A percentile compares a stretch with the other conserved stretches of the same genome.
phyloP scores from a whole-genome alignment of 2,329 filamentous ascomycete species.

The Colletotrichum paranaense region DNA sequence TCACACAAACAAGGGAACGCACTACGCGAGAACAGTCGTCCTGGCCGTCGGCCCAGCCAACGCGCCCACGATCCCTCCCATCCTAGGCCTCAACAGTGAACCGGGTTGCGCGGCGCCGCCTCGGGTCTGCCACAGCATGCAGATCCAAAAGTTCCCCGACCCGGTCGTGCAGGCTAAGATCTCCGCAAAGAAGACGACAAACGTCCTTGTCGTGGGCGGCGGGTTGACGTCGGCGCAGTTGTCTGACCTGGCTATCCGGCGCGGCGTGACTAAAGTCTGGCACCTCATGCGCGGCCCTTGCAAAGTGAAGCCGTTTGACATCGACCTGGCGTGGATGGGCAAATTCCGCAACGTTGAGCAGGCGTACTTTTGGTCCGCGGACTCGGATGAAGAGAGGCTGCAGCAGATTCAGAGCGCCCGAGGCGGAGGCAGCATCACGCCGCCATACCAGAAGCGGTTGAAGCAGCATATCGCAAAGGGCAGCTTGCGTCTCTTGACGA shows the following conservation, averaged over 20 bases:
- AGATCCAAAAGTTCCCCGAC: slow-evolving; percentile 69
- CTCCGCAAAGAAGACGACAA: slow-evolving; percentile 60
- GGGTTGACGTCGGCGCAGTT: slow-evolving; percentile 83
- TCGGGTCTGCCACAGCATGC: slow-evolving; percentile 72
- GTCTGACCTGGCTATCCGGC: slow-evolving; percentile 72
- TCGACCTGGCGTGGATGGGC: slow-evolving; percentile 82
- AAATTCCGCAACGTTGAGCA: slow-evolving; percentile 85
- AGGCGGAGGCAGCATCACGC: slow-evolving; percentile 82
- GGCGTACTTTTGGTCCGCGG: slow-evolving; percentile 80
- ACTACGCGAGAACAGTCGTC: slow-evolving; percentile 72
- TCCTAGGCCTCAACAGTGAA: slow-evolving; percentile 46
- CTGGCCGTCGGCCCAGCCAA: slow-evolving; percentile 78
- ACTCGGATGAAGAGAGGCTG: slow-evolving; percentile 75
- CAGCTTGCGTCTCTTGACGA: slow-evolving; percentile 65
- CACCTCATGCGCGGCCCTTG: slow-evolving; percentile 73
- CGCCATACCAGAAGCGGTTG: slow-evolving; percentile 74
- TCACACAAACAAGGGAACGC: slow-evolving; percentile 62
- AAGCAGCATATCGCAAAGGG: slow-evolving; percentile 66
- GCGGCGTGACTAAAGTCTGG: slow-evolving; percentile 75
- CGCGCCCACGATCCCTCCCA: slow-evolving; percentile 59
- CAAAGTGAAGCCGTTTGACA: slow-evolving; percentile 80
- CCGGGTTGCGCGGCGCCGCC: slow-evolving; percentile 38
- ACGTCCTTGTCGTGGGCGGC: slow-evolving; percentile 78
- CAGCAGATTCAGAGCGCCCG: slow-evolving; percentile 74
- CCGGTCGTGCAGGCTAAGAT: slow-evolving; percentile 64